Conservation (phyloP, 257 asterid genomes). For the Knoxia roxburghii region DNA sequence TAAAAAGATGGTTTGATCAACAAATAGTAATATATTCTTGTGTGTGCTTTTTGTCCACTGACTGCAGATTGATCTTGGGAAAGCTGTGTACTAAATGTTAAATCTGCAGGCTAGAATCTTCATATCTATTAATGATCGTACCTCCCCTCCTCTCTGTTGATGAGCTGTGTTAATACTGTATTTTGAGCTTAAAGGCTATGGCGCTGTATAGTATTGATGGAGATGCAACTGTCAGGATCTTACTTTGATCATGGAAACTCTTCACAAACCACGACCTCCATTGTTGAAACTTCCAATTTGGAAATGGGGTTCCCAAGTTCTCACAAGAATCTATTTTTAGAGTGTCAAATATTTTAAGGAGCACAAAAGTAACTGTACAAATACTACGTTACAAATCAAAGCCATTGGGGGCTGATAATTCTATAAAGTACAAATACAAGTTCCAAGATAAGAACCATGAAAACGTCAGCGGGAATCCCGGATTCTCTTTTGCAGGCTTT, state of each 20-base stretch:
- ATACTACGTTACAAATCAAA: too few relatives aligned
- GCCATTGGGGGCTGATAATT: too few relatives aligned
- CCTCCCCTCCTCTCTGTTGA: background rate
- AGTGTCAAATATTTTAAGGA: too few relatives aligned
- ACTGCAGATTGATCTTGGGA: slow-evolving; percentile 9
- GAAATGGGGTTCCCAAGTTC: background rate
- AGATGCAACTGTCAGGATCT: too few relatives aligned
- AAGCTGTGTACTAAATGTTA: too few relatives aligned
- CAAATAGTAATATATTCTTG: background rate
- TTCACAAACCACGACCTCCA: too few relatives aligned
- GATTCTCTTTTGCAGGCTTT: background rate
- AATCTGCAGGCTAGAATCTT: background rate
- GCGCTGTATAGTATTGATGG: too few relatives aligned
- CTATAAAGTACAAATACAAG: too few relatives aligned
- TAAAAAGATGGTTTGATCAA: background rate
- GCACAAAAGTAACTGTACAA: too few relatives aligned
- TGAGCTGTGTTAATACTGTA: background rate
- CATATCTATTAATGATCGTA: background rate
- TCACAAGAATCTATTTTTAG: too few relatives aligned
- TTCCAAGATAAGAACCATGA: background rate
- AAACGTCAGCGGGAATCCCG: background rate
- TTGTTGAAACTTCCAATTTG: background rate
- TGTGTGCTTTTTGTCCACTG: background rate
- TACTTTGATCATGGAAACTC: too few relatives aligned
- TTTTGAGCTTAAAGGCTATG: background rate